Base-by-base conservation (phyloP, 2,329 filamentous ascomycete species). In the Hymenoscyphus fructigenus region DNA sequence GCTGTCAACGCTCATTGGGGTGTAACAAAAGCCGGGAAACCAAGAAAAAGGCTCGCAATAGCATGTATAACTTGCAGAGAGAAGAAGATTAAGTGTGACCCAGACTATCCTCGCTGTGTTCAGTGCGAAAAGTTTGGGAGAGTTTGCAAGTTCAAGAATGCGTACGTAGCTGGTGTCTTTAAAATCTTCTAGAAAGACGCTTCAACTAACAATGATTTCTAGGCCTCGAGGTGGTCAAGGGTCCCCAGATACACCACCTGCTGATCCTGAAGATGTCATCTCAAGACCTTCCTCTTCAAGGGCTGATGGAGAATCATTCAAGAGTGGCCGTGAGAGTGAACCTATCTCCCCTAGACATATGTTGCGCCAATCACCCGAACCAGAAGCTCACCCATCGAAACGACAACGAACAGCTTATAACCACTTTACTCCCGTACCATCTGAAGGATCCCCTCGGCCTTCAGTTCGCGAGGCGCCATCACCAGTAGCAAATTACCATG, bases 41-140 rank as follows among this genome's bases (percentile, higher is more conserved):
- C 93, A 58, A 87, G 93, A 70, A 97, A 97, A 80, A 85, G 93
- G 64, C 83, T 97, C 64, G 93, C 93, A 28, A 93, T 96, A 76
- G 92, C 92, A n/a, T 97, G 93, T 75, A 84, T 96, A 65, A 95
- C 92, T 14, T 97, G 93, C 76, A 87, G 93, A 60, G 93, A 97
- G 79, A 97, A 97, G 86, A 97, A 97, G 83, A 96, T 97, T 80
- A 97, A 96, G 78, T 97, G 93, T 74, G 92, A 97, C 69, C 93
- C 93, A 1, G 92, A 93, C 71, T 90, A 87, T 69, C 91, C 91
- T 47, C 92, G 92, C 71, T 97, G 93, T 72, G 86, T 93, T 62
- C 93, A 97, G 78, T 97, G 93, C 76, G 90, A 95, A 75, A 97
- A 96, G 79, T 94, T 94, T 74, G 92, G 93, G 63, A 85, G 92